Base-by-base conservation (phyloP, 306 rosid species). In the Mimosa bimucronata region DNA sequence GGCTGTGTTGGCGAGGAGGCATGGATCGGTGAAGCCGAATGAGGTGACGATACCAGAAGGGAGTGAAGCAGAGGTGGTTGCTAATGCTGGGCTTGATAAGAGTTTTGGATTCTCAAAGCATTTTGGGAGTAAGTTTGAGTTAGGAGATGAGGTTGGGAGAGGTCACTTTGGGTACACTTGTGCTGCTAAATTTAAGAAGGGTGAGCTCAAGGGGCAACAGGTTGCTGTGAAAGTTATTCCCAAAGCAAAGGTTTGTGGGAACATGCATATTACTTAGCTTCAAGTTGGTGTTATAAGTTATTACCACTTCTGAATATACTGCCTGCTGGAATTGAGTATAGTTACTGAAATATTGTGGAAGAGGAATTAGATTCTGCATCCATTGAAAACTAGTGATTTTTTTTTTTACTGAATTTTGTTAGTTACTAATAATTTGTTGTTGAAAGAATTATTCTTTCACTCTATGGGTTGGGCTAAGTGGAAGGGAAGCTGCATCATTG, bases 141-240 rank as follows among this genome's bases (percentile, higher is more conserved):
- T 94, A 19, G 98, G 97, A 28, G 93, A 87, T 52, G 98, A 94
- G 84, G 90, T 94, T 64, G 98, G 98, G 15, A 79, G 96, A 85
- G 98, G 98, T 34, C 97, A 94, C 79, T 92, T 92, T 73, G 98
- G 98, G 28, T 90, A 88, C 37, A 92, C 98, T 74, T 94, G 98
- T 77, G 66, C 87, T 46, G 97, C 97, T 6, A 91, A 71, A 66
- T 80, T 85, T 40, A 86, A 89, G 86, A 92, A 94, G 79, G 97
- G 97, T 4, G 92, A 92, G 55, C 83, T 82, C 79, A 94, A 87
- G 57, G 97, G 94, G 1, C 87, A 88, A 57, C 87, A 78, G 77
- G 97, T 89, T 7, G 98, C 98, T 52, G 98, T 94, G 7, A 94
- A 94, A 81, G 94, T 94, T 87, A 94, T 94, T 71, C 94, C 97